Evolutionary conservation across 805 yeast species (phyloP).

Genomic region (Suhomyces pyralidae): DNA sequence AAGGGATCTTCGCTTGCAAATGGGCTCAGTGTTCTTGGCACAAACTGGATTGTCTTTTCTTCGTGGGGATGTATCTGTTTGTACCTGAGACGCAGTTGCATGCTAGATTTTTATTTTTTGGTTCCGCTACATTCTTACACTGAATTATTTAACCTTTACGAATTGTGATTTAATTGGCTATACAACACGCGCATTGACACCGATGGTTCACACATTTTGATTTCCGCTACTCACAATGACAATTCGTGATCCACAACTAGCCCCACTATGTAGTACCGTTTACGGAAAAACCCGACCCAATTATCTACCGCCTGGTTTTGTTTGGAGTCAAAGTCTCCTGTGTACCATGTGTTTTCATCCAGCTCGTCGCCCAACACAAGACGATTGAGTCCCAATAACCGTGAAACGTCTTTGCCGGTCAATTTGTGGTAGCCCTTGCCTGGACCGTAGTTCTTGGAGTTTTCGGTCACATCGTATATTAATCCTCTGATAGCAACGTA

Average conservation of each 20-base stretch:
- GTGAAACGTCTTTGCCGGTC: slow-evolving; percentile 74
- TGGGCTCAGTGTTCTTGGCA: neutral
- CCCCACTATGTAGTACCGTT: slow-evolving; percentile 38
- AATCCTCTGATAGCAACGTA: slow-evolving; percentile 75
- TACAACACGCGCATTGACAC: neutral
- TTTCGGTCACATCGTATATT: slow-evolving; percentile 73
- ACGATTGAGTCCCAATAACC: slow-evolving; percentile 69
- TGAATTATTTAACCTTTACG: neutral
- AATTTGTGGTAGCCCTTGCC: slow-evolving; percentile 70
- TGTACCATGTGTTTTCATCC: slow-evolving; percentile 42
- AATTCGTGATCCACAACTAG: slow-evolving; percentile 28
- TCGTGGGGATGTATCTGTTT: neutral
- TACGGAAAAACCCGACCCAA: slow-evolving; percentile 67
- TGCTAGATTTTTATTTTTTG: neutral
- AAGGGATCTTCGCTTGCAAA: neutral
- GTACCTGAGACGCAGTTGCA: neutral
- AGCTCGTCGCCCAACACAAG: slow-evolving; percentile 16
- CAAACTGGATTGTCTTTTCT: neutral
- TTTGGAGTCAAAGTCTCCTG: slow-evolving; percentile 51
- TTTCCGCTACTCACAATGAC: neutral
- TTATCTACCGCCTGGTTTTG: slow-evolving; percentile 64
- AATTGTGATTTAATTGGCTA: neutral
- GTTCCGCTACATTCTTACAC: neutral
- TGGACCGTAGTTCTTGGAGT: slow-evolving; percentile 68
- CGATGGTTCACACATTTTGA: neutral